Evolutionary conservation across 2,329 filamentous ascomycete genomes (phyloP).

Genomic region (Xylariaceae sp.): DNA sequence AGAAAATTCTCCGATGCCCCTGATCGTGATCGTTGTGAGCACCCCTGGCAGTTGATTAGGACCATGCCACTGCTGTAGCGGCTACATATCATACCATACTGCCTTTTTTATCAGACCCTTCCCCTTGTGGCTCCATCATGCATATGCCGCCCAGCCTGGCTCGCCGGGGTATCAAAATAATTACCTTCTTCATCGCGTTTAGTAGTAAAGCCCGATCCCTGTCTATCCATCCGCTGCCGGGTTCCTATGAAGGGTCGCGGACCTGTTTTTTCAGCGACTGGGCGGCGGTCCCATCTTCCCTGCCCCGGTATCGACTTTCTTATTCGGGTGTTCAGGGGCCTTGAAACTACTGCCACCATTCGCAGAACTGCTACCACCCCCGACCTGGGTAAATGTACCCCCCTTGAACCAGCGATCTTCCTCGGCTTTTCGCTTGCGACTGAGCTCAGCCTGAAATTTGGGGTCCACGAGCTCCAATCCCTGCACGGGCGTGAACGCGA

Average conservation of each 20-base stretch:
- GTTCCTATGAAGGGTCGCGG: too few species aligned
- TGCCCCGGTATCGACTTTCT: slow-evolving; percentile 66
- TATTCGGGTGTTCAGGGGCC: slow-evolving; percentile 61
- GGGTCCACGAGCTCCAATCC: slow-evolving; percentile 94
- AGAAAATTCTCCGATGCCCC: too few species aligned
- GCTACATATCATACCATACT: too few species aligned
- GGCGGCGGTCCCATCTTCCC: slow-evolving; percentile 44
- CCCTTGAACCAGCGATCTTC: slow-evolving; percentile 96
- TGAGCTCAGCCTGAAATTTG: slow-evolving; percentile 82
- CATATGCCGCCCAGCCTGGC: too few species aligned
- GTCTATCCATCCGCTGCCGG: too few species aligned
- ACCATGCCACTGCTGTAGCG: too few species aligned
- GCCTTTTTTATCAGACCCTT: too few species aligned
- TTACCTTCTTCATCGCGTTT: too few species aligned
- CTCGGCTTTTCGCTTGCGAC: slow-evolving; percentile 85
- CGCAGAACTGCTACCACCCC: slow-evolving; percentile 27
- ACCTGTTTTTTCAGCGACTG: slow-evolving; percentile 26
- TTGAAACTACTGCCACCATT: slow-evolving; percentile 77
- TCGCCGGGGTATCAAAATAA: too few species aligned
- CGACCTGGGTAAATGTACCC: slow-evolving; percentile 91
- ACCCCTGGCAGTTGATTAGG: too few species aligned
- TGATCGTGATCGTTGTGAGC: too few species aligned
- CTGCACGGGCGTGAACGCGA: slow-evolving; percentile 92
- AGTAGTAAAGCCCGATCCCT: background rate
- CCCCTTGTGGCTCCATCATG: too few species aligned